phyloP scores from a whole-genome alignment of 768 basidiomycete species.

The Tricholoma hemisulphureum region DNA sequence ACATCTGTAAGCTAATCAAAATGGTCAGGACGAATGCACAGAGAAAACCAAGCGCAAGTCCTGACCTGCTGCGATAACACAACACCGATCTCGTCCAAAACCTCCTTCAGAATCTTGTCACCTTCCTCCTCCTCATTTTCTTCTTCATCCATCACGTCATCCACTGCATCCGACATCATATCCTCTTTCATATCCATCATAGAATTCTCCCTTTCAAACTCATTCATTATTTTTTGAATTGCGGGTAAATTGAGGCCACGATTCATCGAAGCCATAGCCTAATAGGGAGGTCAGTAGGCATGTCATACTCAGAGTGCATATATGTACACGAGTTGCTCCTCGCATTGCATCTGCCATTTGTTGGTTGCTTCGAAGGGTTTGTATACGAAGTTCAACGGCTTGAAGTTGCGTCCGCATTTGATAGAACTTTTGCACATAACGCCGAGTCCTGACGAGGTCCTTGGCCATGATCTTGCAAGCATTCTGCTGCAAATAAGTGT shows the following conservation, averaged over 20 bases:
- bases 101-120: slow-evolving; percentile 92
- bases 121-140: slow-evolving; percentile 97
- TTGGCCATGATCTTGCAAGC: slow-evolving; percentile 99
- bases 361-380: slow-evolving; percentile 94
- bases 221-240: slow-evolving; percentile 95
- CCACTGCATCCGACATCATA: slow-evolving; percentile 99
- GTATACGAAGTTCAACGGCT: slow-evolving; percentile 92
- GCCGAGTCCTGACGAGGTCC: slow-evolving; percentile 92
- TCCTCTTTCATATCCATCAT: slow-evolving; percentile 99
- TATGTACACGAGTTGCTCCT: slow-evolving; percentile 87
- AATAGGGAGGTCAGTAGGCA: background rate
- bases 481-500: slow-evolving; percentile 54
- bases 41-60: slow-evolving; percentile 1
- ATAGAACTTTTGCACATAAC: slow-evolving; percentile 97
- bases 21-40: slow-evolving; percentile 6
- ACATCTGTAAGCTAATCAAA: slow-evolving; percentile 73
- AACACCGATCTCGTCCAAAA: slow-evolving; percentile 96
- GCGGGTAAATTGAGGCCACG: slow-evolving; percentile 90
- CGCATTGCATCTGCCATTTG: slow-evolving; percentile 99
- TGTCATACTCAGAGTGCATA: background rate
- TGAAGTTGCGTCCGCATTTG: slow-evolving; percentile 99
- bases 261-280: slow-evolving; percentile 99
- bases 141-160: slow-evolving; percentile 86
- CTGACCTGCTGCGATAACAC: slow-evolving; percentile 79
- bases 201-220: slow-evolving; percentile 95